Conservation (phyloP, 768 basidiomycete genomes). For the Tulasnella sp. region DNA sequence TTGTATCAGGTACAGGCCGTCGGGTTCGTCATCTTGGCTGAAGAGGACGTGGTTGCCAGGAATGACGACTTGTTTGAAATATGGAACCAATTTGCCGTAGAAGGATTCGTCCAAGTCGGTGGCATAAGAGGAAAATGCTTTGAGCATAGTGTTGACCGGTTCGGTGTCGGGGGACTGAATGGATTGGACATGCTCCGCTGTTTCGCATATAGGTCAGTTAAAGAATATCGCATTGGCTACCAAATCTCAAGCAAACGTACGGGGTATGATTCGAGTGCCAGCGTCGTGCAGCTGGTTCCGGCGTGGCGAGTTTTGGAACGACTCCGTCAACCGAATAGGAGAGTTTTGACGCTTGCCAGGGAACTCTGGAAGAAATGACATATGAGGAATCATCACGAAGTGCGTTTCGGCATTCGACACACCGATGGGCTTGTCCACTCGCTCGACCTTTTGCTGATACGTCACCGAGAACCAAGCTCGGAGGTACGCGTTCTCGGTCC, state of each 20-base stretch:
- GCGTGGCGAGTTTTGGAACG: slow-evolving; percentile 52
- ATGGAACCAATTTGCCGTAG: slow-evolving; percentile 53
- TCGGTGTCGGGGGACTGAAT: slow-evolving; percentile 27
- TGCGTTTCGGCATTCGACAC: not conserved
- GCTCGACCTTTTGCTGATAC: slow-evolving; percentile 48
- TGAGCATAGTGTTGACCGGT: slow-evolving; percentile 63
- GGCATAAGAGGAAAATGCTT: slow-evolving; percentile 68
- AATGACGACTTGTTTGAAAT: slow-evolving; percentile 54
- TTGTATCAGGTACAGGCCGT: slow-evolving; percentile 84
- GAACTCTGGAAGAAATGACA: slow-evolving; percentile 30
- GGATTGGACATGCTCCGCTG: not conserved
- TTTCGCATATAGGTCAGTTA: not conserved
- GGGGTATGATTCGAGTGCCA: slow-evolving; percentile 51
- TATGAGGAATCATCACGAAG: not conserved
- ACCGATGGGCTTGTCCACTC: slow-evolving; percentile 32
- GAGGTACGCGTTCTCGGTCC: slow-evolving; percentile 92
- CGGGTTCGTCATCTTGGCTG: slow-evolving; percentile 61
- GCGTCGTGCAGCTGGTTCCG: slow-evolving; percentile 55
- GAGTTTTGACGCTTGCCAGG: slow-evolving; percentile 42
- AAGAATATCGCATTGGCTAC: not conserved
- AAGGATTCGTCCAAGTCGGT: slow-evolving; percentile 37
- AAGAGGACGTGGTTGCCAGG: slow-evolving; percentile 56
- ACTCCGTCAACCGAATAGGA: slow-evolving; percentile 36
- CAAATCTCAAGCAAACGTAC: not conserved
- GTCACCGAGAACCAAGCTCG: slow-evolving; percentile 49